Conservation (phyloP, 139 green algal species). For the Haematococcus sp. region DNA sequence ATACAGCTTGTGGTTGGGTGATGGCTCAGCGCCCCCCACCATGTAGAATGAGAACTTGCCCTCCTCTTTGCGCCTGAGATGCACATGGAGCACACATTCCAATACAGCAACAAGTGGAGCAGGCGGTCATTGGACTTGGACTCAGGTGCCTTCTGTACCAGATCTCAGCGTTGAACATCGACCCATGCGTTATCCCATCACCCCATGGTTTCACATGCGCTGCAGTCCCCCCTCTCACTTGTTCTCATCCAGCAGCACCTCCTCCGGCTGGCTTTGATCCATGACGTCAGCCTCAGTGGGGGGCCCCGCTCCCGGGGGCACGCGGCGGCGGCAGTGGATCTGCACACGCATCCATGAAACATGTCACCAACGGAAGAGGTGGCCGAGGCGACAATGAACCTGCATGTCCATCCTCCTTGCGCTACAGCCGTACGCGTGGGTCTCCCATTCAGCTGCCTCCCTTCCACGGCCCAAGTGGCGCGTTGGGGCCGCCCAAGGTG, state of each 20-base stretch:
- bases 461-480: no score
- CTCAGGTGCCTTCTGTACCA: no score
- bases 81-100: neutral
- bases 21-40: conserved; percentile 39
- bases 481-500: no score
- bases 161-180: neutral
- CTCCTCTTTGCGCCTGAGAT: conserved; percentile 38
- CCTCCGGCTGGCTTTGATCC: conserved; percentile 26
- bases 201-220: no score
- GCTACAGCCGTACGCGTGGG: no score
- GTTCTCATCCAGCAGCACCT: conserved; percentile 61
- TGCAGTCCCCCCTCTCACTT: no score
- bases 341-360: conserved; percentile 11
- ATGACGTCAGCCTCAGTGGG: conserved; percentile 52
- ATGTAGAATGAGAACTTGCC: conserved; percentile 49
- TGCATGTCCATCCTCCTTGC: neutral
- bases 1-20: conserved; percentile 67
- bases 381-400: neutral
- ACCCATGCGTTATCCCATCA: no score
- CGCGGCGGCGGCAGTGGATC: conserved; percentile 67
- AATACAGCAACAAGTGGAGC: neutral
- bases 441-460: no score
- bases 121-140: no score
- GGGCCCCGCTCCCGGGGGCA: conserved; percentile 29
- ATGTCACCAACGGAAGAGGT: neutral